Base-by-base conservation (phyloP, 2,329 filamentous ascomycete species). In the Cladosporium halotolerans region DNA sequence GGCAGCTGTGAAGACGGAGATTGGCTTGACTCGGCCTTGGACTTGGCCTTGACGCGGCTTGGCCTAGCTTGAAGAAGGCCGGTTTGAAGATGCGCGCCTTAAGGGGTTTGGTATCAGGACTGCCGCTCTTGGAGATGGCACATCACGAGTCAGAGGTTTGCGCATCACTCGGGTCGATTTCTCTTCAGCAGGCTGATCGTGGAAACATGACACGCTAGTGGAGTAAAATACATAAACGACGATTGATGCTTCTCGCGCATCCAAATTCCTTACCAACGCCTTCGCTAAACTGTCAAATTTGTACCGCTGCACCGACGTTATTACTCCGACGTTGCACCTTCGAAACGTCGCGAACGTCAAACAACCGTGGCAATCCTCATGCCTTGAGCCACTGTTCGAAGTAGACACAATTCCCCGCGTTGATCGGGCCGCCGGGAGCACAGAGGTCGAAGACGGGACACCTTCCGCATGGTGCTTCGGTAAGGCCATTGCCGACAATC, bases 401-500 rank as follows among this genome's bases (percentile, higher is more conserved):
- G 67, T 99, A 99, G 51, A 89, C 86, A 70, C 93, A 99, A 47
- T 86, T 95, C 59, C 83, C 86, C 0, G 92, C 89, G 63, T 86
- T 95, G 18, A 99, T 89, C 0, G 90, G 89, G 0, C 92, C 92
- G 6, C 89, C 90, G 56, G 95, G 89, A 60, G 89, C 86, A 68
- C 93, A 99, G 2, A 97, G 78, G 54, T 93, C 86, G 68, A 96
- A 96, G 2, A 96, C 92, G 0, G 93, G 93, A 70, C 93, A 99
- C 52, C 83, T 79, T 2, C 92, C 91, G 69, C 93, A 99, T 1
- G 93, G 93, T 2, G 86, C 85, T 69, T 96, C 90, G 1, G 88
- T 95, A 60, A 92, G 82, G 3, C 88, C 88, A 62, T 91, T 95
- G 60, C 78, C 75, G 32, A 58, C 70, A n/a, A 73, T 75, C 13